phyloP scores from a whole-genome alignment of 768 basidiomycete species.

The Pulveroboletus sp. region DNA sequence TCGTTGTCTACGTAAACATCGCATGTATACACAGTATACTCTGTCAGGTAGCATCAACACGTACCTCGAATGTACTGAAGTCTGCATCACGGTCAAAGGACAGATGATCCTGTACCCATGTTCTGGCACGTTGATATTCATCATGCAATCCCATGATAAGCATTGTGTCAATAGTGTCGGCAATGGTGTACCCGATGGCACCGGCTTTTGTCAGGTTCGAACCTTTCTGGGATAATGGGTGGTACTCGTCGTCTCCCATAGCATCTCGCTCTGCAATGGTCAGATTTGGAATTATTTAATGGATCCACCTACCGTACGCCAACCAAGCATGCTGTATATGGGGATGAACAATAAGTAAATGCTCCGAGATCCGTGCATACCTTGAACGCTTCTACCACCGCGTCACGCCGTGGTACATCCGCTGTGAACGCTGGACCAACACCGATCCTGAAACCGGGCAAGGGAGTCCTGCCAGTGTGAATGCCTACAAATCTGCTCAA shows the following conservation, averaged over 20 bases:
- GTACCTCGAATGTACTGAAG: constrained; percentile 89
- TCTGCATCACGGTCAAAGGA: constrained; percentile 71
- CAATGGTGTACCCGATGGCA: constrained; percentile 84
- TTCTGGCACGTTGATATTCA: constrained; percentile 71
- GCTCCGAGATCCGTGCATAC: constrained; percentile 36
- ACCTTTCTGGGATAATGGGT: constrained; percentile 72
- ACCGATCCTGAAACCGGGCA: constrained; percentile 21
- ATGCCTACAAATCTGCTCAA: constrained; percentile 1
- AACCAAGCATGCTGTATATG: constrained; percentile 70
- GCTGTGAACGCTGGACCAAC: constrained; percentile 35
- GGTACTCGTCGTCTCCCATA: constrained; percentile 90
- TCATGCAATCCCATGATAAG: constrained; percentile 77
- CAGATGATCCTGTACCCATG: constrained; percentile 70
- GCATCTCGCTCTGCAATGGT: constrained; percentile 68
- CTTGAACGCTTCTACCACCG: constrained; percentile 74
- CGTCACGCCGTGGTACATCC: constrained; percentile 61
- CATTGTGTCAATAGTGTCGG: constrained; percentile 85
- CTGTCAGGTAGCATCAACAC: constrained; percentile 16
- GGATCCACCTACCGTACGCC: constrained; percentile 62
- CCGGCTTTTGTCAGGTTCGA: constrained; percentile 75
- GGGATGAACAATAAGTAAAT: constrained; percentile 6
- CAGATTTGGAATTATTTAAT: constrained; percentile 6
- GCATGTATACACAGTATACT: not conserved
- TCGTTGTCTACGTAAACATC: constrained; percentile 63
- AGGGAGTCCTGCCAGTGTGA: not conserved